Evolutionary conservation across 495 filamentous ascomycete species (phyloP), one percentile per base, ranked within the genome.

Genomic region (Trichoderma erinaceum): DNA sequence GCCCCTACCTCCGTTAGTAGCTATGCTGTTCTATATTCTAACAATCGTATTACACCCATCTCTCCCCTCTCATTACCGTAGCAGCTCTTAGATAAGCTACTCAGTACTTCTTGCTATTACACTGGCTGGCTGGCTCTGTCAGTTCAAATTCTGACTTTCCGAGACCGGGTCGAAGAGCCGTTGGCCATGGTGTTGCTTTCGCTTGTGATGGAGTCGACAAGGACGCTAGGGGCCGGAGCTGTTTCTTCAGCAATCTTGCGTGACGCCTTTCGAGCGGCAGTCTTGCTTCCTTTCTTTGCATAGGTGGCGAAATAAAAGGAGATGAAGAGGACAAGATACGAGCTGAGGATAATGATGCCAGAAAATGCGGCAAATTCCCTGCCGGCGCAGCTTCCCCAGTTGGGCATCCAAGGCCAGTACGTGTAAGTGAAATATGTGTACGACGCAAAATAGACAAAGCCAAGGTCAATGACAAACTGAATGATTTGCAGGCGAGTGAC

Each of bases 221-320:
- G 76, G 10, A 73, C 68, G 65, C 77, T 80, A 67, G 77, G 82
- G 78, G 76, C 80, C 21, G 75, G 84, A 73, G 79, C 82, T 67
- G 80, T 79, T 16, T 81, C 80, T 70, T 83, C 80, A 70, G 77
- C 78, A 81, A 82, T 82, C 67, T 80, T 77, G 46, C 81, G 80
- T 43, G 81, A 76, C 32, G 80, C 77, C 79, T 86, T 88, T 75
- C 83, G 84, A 23, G 78, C 80, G 35, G 15, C 21, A 67, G 79
- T 83, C 83, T 90, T 92, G 73, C 85, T 84, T 63, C 86, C 82
- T 86, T 96, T 97, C 80, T 90, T 92, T 23, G 48, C 48, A 83
- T 99, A 99, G 65, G 95, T 99, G 63, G 92, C 92, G 70, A 96
- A 83, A 85, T 99, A 99, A 89, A 99, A 99, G 64, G 90, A 92